A percentile compares a stretch with the other conserved stretches of the same genome.
phyloP scores from a whole-genome alignment of 2,329 filamentous ascomycete species.

The Alternaria viburni region DNA sequence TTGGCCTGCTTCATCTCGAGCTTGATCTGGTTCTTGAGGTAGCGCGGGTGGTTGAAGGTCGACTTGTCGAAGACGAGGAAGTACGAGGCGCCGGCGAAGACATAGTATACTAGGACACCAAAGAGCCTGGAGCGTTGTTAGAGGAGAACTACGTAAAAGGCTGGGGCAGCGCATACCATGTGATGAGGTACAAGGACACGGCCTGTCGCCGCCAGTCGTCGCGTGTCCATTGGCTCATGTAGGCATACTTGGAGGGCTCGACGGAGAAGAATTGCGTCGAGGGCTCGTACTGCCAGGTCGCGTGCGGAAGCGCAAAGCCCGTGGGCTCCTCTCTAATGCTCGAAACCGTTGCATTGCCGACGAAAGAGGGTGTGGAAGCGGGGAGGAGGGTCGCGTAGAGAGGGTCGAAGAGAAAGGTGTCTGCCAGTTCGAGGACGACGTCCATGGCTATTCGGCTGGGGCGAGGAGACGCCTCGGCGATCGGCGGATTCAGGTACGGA shows the following conservation, averaged over 20 bases:
- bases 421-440: conserved; percentile 83
- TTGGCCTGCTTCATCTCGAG: conserved; percentile 85
- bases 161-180: conserved; percentile 66
- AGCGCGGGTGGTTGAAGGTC: conserved; percentile 88
- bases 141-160: neutral
- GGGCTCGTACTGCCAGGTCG: conserved; percentile 71
- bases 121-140: conserved; percentile 72
- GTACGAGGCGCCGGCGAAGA: conserved; percentile 84
- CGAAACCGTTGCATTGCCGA: conserved; percentile 64
- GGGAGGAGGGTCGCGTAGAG: conserved; percentile 77
- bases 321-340: conserved; percentile 52
- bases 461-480: conserved; percentile 14
- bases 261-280: conserved; percentile 73
- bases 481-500: conserved; percentile 24
- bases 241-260: conserved; percentile 76
- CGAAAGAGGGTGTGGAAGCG: conserved; percentile 53
- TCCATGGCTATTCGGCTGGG: conserved; percentile 68
- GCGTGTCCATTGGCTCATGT: conserved; percentile 76
- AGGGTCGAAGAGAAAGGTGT: conserved; percentile 82
- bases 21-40: conserved; percentile 89
- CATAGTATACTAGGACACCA: conserved; percentile 82
- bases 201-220: conserved; percentile 79
- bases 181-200: conserved; percentile 79
- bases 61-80: conserved; percentile 89
- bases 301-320: conserved; percentile 30